phyloP scores from a whole-genome alignment of 2,329 filamentous ascomycete genomes.

The Chrysoporthe cubensis region DNA sequence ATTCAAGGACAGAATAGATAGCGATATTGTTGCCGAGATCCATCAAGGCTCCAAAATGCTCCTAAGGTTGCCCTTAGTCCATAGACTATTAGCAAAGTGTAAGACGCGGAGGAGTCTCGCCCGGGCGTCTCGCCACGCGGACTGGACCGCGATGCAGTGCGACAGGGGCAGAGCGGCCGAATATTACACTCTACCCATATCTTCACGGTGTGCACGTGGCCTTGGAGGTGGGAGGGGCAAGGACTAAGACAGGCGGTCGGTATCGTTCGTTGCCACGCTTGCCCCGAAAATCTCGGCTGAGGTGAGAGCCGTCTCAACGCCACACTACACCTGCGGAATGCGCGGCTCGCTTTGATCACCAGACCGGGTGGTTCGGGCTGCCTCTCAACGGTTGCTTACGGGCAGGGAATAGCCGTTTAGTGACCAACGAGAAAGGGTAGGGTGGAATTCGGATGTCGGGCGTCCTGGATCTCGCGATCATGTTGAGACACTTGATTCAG shows the following conservation, averaged over 20 bases:
- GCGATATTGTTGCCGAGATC: not conserved
- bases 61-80: not conserved
- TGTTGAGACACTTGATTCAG: not conserved
- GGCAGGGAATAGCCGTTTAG: not conserved
- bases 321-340: constrained; percentile 5
- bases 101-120: not conserved
- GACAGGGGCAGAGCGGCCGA: not conserved
- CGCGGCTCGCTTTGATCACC: not conserved
- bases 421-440: not conserved
- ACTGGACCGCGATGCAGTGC: not conserved
- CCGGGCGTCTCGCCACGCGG: not conserved
- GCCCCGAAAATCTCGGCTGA: not conserved
- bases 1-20: not conserved
- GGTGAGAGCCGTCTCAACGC: not conserved
- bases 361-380: not conserved
- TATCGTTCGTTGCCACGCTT: not conserved
- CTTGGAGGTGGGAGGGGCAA: no score
- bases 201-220: not conserved
- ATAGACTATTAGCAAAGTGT: not conserved
- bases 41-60: no score
- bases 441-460: not conserved
- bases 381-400: not conserved
- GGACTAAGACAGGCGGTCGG: not conserved
- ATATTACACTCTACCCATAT: not conserved
- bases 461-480: not conserved